Percentiles rank a stretch among this genome's conserved stretches.
phyloP scores from a whole-genome alignment of 1,284 basidiomycete species.

The Trichosporon inkin region DNA sequence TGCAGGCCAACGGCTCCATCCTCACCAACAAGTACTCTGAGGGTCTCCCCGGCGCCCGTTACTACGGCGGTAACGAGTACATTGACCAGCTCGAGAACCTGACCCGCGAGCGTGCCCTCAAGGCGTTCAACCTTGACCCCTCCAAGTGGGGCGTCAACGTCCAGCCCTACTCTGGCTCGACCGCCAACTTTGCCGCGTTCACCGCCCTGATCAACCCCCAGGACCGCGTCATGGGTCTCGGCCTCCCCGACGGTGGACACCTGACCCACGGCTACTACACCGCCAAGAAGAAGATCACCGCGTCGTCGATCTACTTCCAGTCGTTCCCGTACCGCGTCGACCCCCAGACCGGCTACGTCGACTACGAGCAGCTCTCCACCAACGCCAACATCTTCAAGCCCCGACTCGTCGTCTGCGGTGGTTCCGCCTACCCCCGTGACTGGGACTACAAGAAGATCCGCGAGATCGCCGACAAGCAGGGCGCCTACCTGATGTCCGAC shows the following conservation, averaged over 20 bases:
- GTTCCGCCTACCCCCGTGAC: constrained; percentile 96
- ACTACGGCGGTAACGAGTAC: constrained; percentile 97
- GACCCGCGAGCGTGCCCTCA: constrained; percentile 90
- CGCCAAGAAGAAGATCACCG: constrained; percentile 99
- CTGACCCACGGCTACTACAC: constrained; percentile 98
- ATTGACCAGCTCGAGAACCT: constrained; percentile 95
- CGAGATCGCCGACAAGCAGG: constrained; percentile 78
- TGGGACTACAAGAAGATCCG: constrained; percentile 89
- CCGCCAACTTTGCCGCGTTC: constrained; percentile 93
- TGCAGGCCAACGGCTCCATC: constrained; percentile 99
- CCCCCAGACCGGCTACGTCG: constrained; percentile 79
- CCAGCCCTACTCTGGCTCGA: constrained; percentile 96
- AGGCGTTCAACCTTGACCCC: constrained; percentile 94
- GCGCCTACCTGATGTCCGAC: constrained; percentile 89
- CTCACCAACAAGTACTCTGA: constrained; percentile 98
- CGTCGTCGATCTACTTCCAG: constrained; percentile 99
- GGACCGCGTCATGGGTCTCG: constrained; percentile 98
- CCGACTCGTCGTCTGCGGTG: constrained; percentile 92
- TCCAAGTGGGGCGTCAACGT: constrained; percentile 96
- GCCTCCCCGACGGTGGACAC: constrained; percentile 96
- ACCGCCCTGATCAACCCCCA: constrained; percentile 96
- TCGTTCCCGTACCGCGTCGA: constrained; percentile 92
- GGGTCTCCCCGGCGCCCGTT: constrained; percentile 88
- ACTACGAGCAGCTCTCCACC: constrained; percentile 76
- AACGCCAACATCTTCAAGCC: constrained; percentile 98